Evolutionary conservation across 129 eudicot species (phyloP).

Genomic region (Scalesia atractyloides): DNA sequence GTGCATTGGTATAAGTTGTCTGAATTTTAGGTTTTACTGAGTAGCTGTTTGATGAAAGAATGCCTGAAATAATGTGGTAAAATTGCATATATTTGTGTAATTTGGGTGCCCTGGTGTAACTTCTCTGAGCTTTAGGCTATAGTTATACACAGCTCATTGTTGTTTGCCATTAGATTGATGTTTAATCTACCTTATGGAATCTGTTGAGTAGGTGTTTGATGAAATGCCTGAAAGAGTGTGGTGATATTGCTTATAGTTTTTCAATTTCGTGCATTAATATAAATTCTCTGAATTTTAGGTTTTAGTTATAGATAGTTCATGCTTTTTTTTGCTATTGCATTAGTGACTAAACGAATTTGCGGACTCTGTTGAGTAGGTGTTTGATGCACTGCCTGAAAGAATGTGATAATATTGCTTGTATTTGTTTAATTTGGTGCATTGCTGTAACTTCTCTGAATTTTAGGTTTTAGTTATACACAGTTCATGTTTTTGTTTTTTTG

Average conservation of each 20-base stretch:
- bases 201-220: too few species aligned
- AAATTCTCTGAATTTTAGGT: background rate
- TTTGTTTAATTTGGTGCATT: constrained; percentile 20
- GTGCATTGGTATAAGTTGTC: constrained; percentile 15
- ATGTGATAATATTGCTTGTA: background rate
- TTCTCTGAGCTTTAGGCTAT: constrained; percentile 8
- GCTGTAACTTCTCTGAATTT: background rate
- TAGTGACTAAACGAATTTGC: too few species aligned
- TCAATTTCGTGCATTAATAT: constrained; percentile 16
- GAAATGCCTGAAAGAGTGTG: too few species aligned
- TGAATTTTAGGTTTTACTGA: too few species aligned
- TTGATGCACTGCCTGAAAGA: too few species aligned
- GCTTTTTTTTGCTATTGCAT: background rate
- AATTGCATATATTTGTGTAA: background rate
- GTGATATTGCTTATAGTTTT: background rate
- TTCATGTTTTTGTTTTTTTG: background rate
- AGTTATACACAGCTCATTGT: too few species aligned
- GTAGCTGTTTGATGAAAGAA: too few species aligned
- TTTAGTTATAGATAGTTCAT: too few species aligned
- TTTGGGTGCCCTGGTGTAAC: constrained; percentile 17
- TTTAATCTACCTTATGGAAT: too few species aligned
- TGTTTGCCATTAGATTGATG: background rate
- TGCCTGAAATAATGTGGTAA: too few species aligned
- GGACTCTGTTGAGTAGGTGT: too few species aligned
- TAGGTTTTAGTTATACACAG: background rate